phyloP scores from a whole-genome alignment of 495 filamentous ascomycete genomes.

The Penicillium verhagenii region DNA sequence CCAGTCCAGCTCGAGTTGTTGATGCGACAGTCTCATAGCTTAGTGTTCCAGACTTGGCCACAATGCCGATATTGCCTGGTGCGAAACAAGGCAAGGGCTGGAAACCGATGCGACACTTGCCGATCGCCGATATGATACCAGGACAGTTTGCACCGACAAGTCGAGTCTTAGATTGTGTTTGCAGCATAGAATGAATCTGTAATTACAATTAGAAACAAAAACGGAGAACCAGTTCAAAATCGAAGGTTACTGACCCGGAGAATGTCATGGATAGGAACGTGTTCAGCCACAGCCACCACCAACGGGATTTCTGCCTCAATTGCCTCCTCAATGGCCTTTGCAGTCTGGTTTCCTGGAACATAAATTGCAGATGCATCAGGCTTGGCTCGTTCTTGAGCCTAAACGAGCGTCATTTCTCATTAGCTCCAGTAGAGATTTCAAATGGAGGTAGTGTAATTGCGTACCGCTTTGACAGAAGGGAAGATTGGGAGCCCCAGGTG shows the following conservation, averaged over 20 bases:
- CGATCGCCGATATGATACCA: constrained; percentile 81
- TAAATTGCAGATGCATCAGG: constrained; percentile 87
- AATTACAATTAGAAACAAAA: constrained; percentile 1
- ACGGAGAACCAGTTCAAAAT: no score
- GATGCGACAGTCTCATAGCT: constrained; percentile 88
- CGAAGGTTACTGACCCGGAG: constrained; percentile 57
- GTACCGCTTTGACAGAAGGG: constrained; percentile 64
- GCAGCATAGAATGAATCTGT: constrained; percentile 74
- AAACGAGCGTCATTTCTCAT: constrained; percentile 1
- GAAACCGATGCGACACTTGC: constrained; percentile 82
- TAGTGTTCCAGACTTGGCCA: constrained; percentile 85
- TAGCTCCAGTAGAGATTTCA: neutral
- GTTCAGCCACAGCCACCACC: constrained; percentile 87
- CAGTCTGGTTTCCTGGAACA: constrained; percentile 76
- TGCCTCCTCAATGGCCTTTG: constrained; percentile 79
- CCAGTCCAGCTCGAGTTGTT: constrained; percentile 75
- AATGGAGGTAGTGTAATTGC: constrained; percentile 5
- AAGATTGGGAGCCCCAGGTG: constrained; percentile 81
- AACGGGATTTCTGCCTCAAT: constrained; percentile 86
- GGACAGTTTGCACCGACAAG: constrained; percentile 86
- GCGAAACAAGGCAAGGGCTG: constrained; percentile 76
- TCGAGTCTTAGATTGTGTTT: constrained; percentile 75
- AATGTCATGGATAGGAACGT: constrained; percentile 86
- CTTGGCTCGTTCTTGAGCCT: constrained; percentile 73
- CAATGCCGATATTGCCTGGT: constrained; percentile 75